phyloP scores from a whole-genome alignment of 1,284 basidiomycete genomes.

The Ustilago xerochloae region DNA sequence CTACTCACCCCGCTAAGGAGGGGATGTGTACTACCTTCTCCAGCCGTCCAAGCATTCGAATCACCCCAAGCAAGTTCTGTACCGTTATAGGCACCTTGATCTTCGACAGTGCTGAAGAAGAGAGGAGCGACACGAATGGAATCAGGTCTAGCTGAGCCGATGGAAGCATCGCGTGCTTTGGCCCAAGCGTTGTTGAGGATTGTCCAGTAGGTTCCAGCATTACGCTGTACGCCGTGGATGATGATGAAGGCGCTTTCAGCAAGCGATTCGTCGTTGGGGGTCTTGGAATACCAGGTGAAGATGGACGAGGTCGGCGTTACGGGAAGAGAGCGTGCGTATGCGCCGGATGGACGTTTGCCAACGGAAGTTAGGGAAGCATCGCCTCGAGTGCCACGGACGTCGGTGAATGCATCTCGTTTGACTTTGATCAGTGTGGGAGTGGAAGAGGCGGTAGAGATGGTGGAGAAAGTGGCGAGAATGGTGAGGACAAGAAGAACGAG shows the following conservation, averaged over 20 bases:
- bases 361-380: slow-evolving; percentile 10
- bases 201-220: slow-evolving; percentile 49
- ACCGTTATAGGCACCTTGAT: slow-evolving; percentile 25
- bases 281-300: slow-evolving; percentile 53
- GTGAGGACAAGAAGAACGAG: slow-evolving; percentile 7
- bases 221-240: slow-evolving; percentile 55
- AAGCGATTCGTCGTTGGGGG: slow-evolving; percentile 33
- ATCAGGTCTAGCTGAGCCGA: slow-evolving; percentile 27
- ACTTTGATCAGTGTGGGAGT: not conserved
- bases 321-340: slow-evolving; percentile 25
- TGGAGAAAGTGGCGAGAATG: not conserved
- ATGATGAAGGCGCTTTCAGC: slow-evolving; percentile 54
- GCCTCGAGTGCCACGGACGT: slow-evolving; percentile 21
- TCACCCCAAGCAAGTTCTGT: slow-evolving; percentile 52
- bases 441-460: not conserved
- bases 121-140: slow-evolving; percentile 53
- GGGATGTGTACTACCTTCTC: slow-evolving; percentile 46
- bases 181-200: slow-evolving; percentile 44
- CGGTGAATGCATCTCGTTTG: slow-evolving; percentile 36
- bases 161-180: slow-evolving; percentile 13
- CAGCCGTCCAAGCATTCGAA: slow-evolving; percentile 53
- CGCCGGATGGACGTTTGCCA: slow-evolving; percentile 15
- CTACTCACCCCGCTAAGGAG: slow-evolving; percentile 12
- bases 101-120: slow-evolving; percentile 53
- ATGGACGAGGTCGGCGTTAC: slow-evolving; percentile 12